A percentile compares a stretch with the other conserved stretches of the same genome.
Evolutionary conservation across 768 basidiomycete genomes (phyloP).

Genomic region (Suillus placidus): DNA sequence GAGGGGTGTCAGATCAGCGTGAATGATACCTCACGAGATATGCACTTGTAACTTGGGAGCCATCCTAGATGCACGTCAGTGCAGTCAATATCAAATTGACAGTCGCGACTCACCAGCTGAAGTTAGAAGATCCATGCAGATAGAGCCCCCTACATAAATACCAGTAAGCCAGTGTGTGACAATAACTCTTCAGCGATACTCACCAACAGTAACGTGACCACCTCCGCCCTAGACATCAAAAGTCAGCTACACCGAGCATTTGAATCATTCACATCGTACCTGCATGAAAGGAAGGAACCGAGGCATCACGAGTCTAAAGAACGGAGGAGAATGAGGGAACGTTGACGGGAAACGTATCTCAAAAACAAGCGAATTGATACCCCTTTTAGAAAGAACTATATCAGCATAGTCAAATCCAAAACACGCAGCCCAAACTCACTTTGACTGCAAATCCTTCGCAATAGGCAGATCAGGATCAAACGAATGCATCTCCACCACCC

Average conservation of each 20-base stretch:
- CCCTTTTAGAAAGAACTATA: slow-evolving; percentile 32
- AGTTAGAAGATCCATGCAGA: slow-evolving; percentile 75
- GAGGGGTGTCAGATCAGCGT: slow-evolving; percentile 1
- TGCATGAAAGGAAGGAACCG: slow-evolving; percentile 71
- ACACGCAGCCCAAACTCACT: slow-evolving; percentile 34
- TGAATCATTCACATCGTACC: slow-evolving; percentile 15
- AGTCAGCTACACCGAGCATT: background rate
- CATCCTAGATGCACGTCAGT: slow-evolving; percentile 46
- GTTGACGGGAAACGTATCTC: slow-evolving; percentile 70
- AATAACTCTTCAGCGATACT: slow-evolving; percentile 10
- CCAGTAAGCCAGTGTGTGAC: background rate
- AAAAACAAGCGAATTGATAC: slow-evolving; percentile 67
- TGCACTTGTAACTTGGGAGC: slow-evolving; percentile 67
- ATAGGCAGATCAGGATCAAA: slow-evolving; percentile 64
- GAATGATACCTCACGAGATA: slow-evolving; percentile 13
- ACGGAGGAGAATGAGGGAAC: slow-evolving; percentile 72
- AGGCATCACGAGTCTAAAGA: slow-evolving; percentile 75
- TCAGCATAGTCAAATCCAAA: background rate
- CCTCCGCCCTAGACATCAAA: slow-evolving; percentile 52
- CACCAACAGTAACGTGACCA: slow-evolving; percentile 67
- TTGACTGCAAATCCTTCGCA: slow-evolving; percentile 57
- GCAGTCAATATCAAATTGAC: background rate
- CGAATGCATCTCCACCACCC: slow-evolving; percentile 75
- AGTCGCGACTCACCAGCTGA: slow-evolving; percentile 49
- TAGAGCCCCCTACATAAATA: slow-evolving; percentile 56